Evolutionary conservation across 108 stramenopile genomes (phyloP), one percentile per base, ranked within the genome.

Genomic region (Skeletonema costatum): DNA sequence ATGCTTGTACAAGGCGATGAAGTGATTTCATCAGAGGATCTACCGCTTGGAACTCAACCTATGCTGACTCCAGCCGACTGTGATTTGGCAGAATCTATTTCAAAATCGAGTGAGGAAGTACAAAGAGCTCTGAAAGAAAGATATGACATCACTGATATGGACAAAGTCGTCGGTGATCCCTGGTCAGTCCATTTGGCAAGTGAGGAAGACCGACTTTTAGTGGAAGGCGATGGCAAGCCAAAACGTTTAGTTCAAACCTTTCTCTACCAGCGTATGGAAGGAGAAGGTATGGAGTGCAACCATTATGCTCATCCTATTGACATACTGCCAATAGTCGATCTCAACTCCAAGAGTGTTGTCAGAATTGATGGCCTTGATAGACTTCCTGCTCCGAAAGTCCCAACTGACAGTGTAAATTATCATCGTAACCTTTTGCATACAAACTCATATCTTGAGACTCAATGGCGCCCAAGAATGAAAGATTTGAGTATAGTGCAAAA

Each of bases 231-330:
- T 25, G 58, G 36, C 13, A 39, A 75, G 13, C 86, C 87, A 5
- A 63, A 75, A 8, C 85, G 88, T 11, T 64, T 92, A 36, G 91
- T 90, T 12, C 89, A 92, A 44, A 86, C 87, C 4, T 89, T 88
- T 66, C 64, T 92, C 64, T 92, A 92, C 64, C 72, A 75, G 38
- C 88, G 90, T 13, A 35, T 59, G 39, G 51, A 84, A 61, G 88
- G 88, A 31, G 51, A 74, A 5, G 87, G 65, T 11, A 11, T 86
- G 17, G 73, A 85, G 14, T 88, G 88, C 81, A 92, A 92, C 71
- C 87, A 88, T 60, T 92, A 92, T 70, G 87, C 90, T 16, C 90
- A 92, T 74, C 90, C 90, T 29, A 89, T 92, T 50, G 90, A 89
- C 60, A 79, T 92, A 59, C 39, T 92, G 9, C 90, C 90, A 12